Percentiles rank a stretch among this genome's conserved stretches.
Conservation (phyloP, 2,329 filamentous ascomycete genomes). For the Microdochium bolleyi region DNA sequence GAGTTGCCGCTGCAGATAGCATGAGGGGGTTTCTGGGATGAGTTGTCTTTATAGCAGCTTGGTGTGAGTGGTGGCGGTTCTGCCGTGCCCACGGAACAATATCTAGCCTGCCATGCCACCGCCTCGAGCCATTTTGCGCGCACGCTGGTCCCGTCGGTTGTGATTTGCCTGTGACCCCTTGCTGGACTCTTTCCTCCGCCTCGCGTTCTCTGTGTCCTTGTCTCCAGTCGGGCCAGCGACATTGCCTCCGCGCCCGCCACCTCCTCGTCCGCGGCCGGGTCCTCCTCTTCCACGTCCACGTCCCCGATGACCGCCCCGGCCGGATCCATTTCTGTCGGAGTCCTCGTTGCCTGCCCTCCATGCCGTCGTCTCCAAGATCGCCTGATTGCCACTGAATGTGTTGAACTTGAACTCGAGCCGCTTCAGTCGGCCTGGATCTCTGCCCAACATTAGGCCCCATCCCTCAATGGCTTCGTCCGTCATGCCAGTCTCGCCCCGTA, state of each 20-base stretch:
- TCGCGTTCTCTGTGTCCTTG: slow-evolving; percentile 62
- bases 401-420: slow-evolving; percentile 64
- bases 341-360: slow-evolving; percentile 55
- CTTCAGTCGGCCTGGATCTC: slow-evolving; percentile 61
- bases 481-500: slow-evolving; percentile 77
- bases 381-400: slow-evolving; percentile 59
- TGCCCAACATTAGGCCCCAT: slow-evolving; percentile 78
- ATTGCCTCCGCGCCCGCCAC: slow-evolving; percentile 47
- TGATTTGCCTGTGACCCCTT: slow-evolving; percentile 82
- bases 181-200: slow-evolving; percentile 71
- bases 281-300: slow-evolving; percentile 25
- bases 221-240: slow-evolving; percentile 60
- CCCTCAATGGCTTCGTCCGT: slow-evolving; percentile 92
- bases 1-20: too few relatives aligned
- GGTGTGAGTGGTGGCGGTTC: not conserved
- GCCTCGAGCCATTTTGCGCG: slow-evolving; percentile 56
- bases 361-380: slow-evolving; percentile 54
- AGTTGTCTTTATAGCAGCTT: too few relatives aligned
- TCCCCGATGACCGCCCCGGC: slow-evolving; percentile 37
- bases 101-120: slow-evolving; percentile 18
- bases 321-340: slow-evolving; percentile 36
- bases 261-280: slow-evolving; percentile 35
- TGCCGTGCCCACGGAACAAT: not conserved
- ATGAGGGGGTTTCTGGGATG: too few relatives aligned
- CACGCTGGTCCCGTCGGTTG: slow-evolving; percentile 66